Evolutionary conservation across 768 basidiomycete species (phyloP).

Genomic region (Suillus sp.): DNA sequence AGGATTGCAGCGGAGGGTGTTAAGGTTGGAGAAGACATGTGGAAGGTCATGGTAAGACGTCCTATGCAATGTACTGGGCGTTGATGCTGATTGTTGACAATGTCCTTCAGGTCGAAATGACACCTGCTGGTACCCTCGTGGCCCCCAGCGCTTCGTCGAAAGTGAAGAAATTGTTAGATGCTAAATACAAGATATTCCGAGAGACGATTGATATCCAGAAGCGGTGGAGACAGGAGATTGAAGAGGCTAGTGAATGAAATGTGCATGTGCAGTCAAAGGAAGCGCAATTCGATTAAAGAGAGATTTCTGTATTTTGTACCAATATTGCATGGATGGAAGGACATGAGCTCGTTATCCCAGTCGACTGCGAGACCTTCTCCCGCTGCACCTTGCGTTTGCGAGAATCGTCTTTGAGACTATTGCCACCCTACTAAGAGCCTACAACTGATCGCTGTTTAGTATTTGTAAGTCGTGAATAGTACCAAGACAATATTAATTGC

Average conservation of each 20-base stretch:
- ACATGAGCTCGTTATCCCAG: background rate
- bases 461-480: too few species aligned
- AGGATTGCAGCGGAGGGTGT: constrained; percentile 74
- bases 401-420: too few species aligned
- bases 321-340: background rate
- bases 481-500: too few species aligned
- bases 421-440: too few species aligned
- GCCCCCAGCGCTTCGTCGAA: constrained; percentile 57
- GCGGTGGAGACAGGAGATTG: constrained; percentile 81
- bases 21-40: constrained; percentile 65
- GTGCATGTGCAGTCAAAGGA: background rate
- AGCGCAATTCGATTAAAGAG: background rate
- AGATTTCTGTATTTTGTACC: constrained; percentile 6
- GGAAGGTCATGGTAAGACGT: constrained; percentile 84
- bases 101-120: constrained; percentile 82
- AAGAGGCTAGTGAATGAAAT: constrained; percentile 46
- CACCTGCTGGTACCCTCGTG: constrained; percentile 75
- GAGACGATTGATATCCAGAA: constrained; percentile 91
- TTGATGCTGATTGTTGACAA: background rate
- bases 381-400: too few species aligned
- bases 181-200: constrained; percentile 92
- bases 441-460: too few species aligned
- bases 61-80: background rate
- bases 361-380: too few species aligned
- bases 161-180: constrained; percentile 79